Evolutionary conservation across 805 yeast genomes (phyloP), one percentile per base, ranked within the genome.

Genomic region (Danielozyma ontarioensis): DNA sequence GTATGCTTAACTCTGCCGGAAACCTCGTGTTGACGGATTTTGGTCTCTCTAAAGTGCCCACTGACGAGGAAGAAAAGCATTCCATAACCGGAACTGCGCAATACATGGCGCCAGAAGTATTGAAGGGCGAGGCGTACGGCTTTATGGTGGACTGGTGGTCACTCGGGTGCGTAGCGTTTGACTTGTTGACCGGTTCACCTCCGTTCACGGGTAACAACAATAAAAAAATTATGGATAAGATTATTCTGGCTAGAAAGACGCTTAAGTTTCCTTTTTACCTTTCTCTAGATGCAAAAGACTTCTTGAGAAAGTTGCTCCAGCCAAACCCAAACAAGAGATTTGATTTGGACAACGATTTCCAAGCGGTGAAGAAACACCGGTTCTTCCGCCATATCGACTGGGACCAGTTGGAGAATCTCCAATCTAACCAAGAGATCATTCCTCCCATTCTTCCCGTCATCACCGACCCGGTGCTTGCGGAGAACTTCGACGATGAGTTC

Each of bases 71-170:
- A 13, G 33, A 34, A 16, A 41, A 39, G 23, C 45, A 44, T 24
- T 74, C 84, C 10, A 57, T 83, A 43, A 74, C 79, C 32, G 93
- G 93, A 1, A 83, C 93, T 0, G 85, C 88, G 1, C 87, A 83
- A 50, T 83, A 83, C 47, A 83, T 87, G 79, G 96, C 96, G 0
- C 96, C 96, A 2, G 96, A 87, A 53, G 81, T 88, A 21, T 63
- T 87, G 17, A 75, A 72, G 37, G 95, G 95, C 15, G 73, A 79
- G 45, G 75, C 78, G 13, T 88, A 87, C 55, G 87, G 82, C 46
- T 80, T 76, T 34, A 70, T 78, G 21, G 93, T 88, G 31, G 96
- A 87, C 55, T 86, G 95, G 84, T 87, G 95, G 87, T 85, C 95
- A 0, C 60, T 88, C 22, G 96, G 96, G 0, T 83, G 95, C 29